Evolutionary conservation across 345 rosid species (phyloP).

Genomic region (Dovyalis caffra): DNA sequence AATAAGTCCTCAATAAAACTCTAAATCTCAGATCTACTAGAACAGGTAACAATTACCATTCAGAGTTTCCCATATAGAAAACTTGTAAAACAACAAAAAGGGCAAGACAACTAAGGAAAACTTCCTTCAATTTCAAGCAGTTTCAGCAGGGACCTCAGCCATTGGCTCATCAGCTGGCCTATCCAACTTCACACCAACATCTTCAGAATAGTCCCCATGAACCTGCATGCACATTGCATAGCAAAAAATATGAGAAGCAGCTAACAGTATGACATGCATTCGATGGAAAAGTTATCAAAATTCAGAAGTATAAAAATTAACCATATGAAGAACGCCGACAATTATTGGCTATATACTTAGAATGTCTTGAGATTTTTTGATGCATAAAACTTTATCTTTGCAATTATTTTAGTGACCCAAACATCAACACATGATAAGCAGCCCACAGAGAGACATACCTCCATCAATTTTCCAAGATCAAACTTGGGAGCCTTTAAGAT

Average conservation of each 20-base stretch:
- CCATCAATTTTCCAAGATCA: conserved; percentile 99
- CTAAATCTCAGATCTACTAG: neutral
- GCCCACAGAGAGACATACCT: conserved; percentile 30
- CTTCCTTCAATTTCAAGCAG: conserved; percentile 1
- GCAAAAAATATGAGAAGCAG: neutral
- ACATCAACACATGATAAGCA: neutral
- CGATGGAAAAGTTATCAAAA: neutral
- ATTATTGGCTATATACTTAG: neutral
- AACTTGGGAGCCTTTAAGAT: conserved; percentile 94
- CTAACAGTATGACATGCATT: neutral
- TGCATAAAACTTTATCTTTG: neutral
- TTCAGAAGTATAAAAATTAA: neutral
- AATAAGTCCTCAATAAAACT: neutral
- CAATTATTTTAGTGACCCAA: no score
- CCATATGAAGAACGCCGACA: neutral
- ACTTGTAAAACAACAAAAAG: neutral
- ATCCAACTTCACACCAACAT: conserved; percentile 76
- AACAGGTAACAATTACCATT: neutral
- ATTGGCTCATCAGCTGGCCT: conserved; percentile 75
- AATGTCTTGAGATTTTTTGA: neutral
- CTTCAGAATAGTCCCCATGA: conserved; percentile 82
- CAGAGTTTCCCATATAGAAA: neutral
- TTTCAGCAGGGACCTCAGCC: conserved; percentile 55
- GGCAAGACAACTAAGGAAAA: neutral
- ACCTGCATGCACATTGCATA: conserved; percentile 50